These are phyloP conservation scores for Debaryomycetaceae sp. DNA, from an alignment of 1,139 yeast genomes.

Conservation along the genomic window DNA sequence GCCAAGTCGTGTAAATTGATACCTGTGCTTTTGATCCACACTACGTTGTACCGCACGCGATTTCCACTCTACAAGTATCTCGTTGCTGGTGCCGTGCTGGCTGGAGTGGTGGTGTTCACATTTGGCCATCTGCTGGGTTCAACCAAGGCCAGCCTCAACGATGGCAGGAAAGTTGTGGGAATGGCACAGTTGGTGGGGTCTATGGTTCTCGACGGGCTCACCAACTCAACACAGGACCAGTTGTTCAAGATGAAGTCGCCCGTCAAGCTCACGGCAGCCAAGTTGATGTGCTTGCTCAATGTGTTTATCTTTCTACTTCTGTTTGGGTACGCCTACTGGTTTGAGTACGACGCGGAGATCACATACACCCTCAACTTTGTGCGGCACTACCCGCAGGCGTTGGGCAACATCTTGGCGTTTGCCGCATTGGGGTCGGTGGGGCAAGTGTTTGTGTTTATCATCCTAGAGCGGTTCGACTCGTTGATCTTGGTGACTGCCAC, in stretches of 20 bases:
- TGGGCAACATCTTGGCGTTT: constrained; percentile 60
- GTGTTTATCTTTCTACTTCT: constrained; percentile 45
- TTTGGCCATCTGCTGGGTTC: constrained; percentile 28
- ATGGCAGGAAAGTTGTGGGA: constrained; percentile 51
- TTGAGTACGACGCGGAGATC: constrained; percentile 44
- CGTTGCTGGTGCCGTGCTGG: constrained; percentile 72
- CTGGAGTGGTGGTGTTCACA: constrained; percentile 80
- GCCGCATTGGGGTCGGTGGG: constrained; percentile 86
- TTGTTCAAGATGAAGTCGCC: constrained; percentile 46
- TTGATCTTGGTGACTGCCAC: constrained; percentile 85
- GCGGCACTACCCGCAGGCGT: constrained; percentile 32
- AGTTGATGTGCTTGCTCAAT: constrained; percentile 81
- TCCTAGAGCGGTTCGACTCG: constrained; percentile 81
- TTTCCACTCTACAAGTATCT: constrained; percentile 75
- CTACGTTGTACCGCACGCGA: constrained; percentile 62
- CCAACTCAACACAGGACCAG: constrained; percentile 90
- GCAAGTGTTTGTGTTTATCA: constrained; percentile 83
- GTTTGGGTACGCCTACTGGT: constrained; percentile 34
- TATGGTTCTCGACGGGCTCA: constrained; percentile 81
- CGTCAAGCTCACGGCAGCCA: constrained; percentile 55
- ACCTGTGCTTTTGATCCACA: constrained; percentile 86
- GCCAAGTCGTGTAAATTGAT: constrained; percentile 92
- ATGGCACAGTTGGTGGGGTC: constrained; percentile 54
- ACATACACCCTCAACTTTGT: constrained; percentile 46
- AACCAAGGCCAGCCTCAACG: constrained; percentile 24